A percentile compares a stretch with the other conserved stretches of the same genome.
phyloP scores from a whole-genome alignment of 2,329 filamentous ascomycete species.

The Neoarthrinium moseri region DNA sequence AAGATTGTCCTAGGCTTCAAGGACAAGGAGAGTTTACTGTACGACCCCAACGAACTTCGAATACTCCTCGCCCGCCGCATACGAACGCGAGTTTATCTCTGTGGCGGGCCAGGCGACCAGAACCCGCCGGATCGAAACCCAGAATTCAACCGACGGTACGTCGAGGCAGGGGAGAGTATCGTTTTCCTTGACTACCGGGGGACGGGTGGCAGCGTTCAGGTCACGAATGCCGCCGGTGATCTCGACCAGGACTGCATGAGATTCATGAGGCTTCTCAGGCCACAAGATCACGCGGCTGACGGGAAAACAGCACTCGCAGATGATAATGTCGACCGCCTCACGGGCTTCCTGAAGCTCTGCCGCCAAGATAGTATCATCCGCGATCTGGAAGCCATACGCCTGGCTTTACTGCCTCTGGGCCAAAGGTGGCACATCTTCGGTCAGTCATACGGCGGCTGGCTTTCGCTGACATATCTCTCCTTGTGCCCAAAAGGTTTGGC shows the following conservation, averaged over 20 bases:
- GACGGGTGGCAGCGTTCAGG: slow-evolving; percentile 64
- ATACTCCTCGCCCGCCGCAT: too few species aligned
- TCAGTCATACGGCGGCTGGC: slow-evolving; percentile 75
- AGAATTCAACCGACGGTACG: slow-evolving; percentile 53
- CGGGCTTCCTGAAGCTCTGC: slow-evolving; percentile 64
- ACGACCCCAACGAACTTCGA: background rate
- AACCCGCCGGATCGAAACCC: slow-evolving; percentile 19
- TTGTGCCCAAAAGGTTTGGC: slow-evolving; percentile 60
- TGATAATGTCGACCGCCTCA: slow-evolving; percentile 48
- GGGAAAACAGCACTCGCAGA: background rate
- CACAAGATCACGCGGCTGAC: background rate
- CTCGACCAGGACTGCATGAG: background rate
- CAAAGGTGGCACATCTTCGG: slow-evolving; percentile 66
- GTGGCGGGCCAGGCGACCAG: slow-evolving; percentile 68
- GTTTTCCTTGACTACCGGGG: slow-evolving; percentile 72
- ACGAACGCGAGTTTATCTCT: slow-evolving; percentile 49
- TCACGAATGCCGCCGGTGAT: slow-evolving; percentile 52
- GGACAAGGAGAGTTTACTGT: background rate
- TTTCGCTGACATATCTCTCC: slow-evolving; percentile 68
- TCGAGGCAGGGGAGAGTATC: slow-evolving; percentile 66
- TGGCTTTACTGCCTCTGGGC: slow-evolving; percentile 55
- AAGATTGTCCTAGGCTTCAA: background rate
- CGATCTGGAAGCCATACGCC: slow-evolving; percentile 70
- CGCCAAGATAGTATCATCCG: slow-evolving; percentile 71
- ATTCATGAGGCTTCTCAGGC: background rate